A percentile compares a stretch with the other conserved stretches of the same genome.
phyloP scores from a whole-genome alignment of 2,329 filamentous ascomycete genomes.

The Phyllosticta ampelicida region DNA sequence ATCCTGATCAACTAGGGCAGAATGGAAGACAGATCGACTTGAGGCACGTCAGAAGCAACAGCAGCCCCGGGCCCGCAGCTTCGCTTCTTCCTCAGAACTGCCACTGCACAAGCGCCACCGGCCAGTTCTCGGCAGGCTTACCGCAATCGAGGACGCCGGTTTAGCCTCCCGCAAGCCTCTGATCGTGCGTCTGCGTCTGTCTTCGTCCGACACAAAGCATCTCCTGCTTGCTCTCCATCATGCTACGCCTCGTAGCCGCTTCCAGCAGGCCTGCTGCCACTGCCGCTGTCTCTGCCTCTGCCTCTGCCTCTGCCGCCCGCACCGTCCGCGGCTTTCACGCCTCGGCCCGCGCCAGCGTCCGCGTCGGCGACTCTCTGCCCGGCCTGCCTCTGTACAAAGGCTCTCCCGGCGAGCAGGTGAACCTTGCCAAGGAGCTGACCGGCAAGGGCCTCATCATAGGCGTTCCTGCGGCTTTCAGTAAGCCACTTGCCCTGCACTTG shows the following conservation, averaged over 20 bases:
- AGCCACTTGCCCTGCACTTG: slow-evolving; percentile 14
- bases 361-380: slow-evolving; percentile 67
- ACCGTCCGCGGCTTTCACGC: slow-evolving; percentile 47
- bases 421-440: slow-evolving; percentile 66
- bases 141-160: background rate
- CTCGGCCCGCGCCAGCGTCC: slow-evolving; percentile 51
- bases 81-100: background rate
- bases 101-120: background rate
- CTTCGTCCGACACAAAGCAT: background rate
- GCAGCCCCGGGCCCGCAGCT: background rate
- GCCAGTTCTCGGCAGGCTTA: background rate
- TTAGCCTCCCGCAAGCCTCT: background rate
- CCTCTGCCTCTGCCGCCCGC: slow-evolving; percentile 3
- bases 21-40: background rate
- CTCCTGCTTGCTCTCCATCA: slow-evolving; percentile 2
- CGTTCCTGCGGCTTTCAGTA: slow-evolving; percentile 34
- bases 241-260: slow-evolving; percentile 8
- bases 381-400: slow-evolving; percentile 66
- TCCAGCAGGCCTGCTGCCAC: background rate
- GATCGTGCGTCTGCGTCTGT: background rate
- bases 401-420: slow-evolving; percentile 87
- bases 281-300: background rate
- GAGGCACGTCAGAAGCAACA: background rate
- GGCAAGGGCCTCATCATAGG: slow-evolving; percentile 47
- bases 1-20: background rate